Evolutionary conservation across 345 rosid species (phyloP).

Genomic region (Lepidium didymum): DNA sequence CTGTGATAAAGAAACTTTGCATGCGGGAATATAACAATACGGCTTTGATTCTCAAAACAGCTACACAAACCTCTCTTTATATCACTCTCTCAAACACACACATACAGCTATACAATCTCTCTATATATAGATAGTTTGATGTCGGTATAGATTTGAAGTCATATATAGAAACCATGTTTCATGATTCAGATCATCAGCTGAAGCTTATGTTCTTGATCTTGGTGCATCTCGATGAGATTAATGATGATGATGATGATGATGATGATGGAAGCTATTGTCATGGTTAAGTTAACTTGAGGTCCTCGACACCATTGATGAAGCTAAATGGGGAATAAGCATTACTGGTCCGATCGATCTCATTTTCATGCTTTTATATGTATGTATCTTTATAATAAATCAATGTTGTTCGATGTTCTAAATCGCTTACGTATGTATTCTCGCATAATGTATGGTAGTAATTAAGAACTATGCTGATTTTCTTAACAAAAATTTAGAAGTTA

Average conservation of each 20-base stretch:
- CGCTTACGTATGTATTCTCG: neutral
- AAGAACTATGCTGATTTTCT: too few relatives aligned
- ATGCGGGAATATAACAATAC: constrained; percentile 33
- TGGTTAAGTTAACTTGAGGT: constrained; percentile 1
- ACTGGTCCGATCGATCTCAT: constrained; percentile 22
- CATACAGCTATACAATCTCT: neutral
- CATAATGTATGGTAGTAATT: neutral
- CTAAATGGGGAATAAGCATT: constrained; percentile 30
- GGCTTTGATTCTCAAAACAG: constrained; percentile 28
- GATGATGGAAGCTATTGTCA: neutral
- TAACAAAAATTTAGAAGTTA: too few relatives aligned
- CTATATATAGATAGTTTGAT: neutral
- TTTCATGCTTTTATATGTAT: neutral
- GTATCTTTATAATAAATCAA: neutral
- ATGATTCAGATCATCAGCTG: neutral
- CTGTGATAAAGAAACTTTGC: constrained; percentile 19
- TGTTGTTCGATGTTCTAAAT: neutral
- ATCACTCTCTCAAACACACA: neutral
- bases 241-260: neutral
- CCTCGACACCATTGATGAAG: neutral
- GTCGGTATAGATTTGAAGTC: neutral
- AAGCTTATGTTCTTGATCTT: constrained; percentile 15
- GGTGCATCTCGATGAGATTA: neutral
- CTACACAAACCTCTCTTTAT: constrained; percentile 13
- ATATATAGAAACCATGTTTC: constrained; percentile 8